A percentile compares a stretch with the other conserved stretches of the same genome.
Conservation (phyloP, 148 eudicot species). For the Silene conica region DNA sequence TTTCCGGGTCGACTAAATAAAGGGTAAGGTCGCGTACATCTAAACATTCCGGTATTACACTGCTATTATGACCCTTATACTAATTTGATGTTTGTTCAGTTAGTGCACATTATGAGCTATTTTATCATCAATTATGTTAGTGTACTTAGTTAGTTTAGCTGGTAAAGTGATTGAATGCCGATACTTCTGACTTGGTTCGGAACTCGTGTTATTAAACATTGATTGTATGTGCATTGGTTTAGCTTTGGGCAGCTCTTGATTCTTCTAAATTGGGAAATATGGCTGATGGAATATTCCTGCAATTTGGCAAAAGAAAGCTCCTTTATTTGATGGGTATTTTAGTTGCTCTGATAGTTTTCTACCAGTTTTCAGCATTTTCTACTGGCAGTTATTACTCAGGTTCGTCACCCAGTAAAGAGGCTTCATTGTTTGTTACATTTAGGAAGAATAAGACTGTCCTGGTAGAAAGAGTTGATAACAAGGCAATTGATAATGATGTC, state of each 20-base stretch:
- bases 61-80: no score
- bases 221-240: neutral
- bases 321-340: conserved; percentile 30
- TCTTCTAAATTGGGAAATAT: neutral
- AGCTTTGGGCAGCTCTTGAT: neutral
- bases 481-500: conserved; percentile 14
- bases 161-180: no score
- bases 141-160: no score
- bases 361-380: conserved; percentile 34
- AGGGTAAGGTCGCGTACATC: no score
- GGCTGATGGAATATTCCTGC: neutral
- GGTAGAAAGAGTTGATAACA: conserved; percentile 9
- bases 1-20: no score
- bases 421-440: neutral
- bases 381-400: conserved; percentile 16
- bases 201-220: no score
- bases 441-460: conserved; percentile 7
- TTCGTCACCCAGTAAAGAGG: conserved; percentile 13
- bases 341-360: conserved; percentile 26
- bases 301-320: conserved; percentile 22
- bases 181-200: no score
- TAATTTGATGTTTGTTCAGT: no score
- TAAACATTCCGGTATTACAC: no score
- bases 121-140: no score
- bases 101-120: no score